Percentiles rank a stretch among this genome's conserved stretches.
These are phyloP conservation scores for Backusella liffmaniae DNA, from an alignment of 192 early-diverging fungal species.

Conservation along the genomic window DNA sequence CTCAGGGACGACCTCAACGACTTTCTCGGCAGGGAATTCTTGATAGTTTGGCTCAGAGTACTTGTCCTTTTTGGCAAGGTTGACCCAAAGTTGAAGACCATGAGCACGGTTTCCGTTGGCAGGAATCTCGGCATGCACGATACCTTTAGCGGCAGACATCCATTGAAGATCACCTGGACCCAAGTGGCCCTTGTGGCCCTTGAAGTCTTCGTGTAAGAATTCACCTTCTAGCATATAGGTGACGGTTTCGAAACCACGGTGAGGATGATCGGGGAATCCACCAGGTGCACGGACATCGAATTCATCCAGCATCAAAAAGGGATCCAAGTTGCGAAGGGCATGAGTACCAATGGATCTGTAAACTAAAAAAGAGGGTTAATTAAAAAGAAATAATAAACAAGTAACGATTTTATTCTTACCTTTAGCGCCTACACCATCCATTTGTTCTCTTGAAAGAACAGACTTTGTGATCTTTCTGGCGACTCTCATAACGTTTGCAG, in stretches of 20 bases:
- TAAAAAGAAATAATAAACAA: neutral
- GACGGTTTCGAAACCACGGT: constrained; percentile 82
- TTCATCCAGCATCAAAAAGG: constrained; percentile 88
- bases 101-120: constrained; percentile 30
- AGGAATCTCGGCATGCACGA: constrained; percentile 78
- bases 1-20: constrained; percentile 58
- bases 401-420: neutral
- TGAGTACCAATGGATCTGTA: constrained; percentile 71
- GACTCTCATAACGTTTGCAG: constrained; percentile 3
- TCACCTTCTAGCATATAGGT: constrained; percentile 70
- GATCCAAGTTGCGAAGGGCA: constrained; percentile 73
- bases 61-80: constrained; percentile 73
- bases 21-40: constrained; percentile 62
- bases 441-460: constrained; percentile 48
- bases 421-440: constrained; percentile 82
- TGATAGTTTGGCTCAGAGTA: constrained; percentile 68
- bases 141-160: constrained; percentile 54
- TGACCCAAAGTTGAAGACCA: constrained; percentile 79
- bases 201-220: constrained; percentile 74
- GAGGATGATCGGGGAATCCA: constrained; percentile 67
- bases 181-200: constrained; percentile 68
- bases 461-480: constrained; percentile 43
- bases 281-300: constrained; percentile 42
- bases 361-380: constrained; percentile 39
- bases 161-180: constrained; percentile 69